Percentiles rank a stretch among this genome's conserved stretches.
phyloP scores from a whole-genome alignment of 1,139 yeast genomes.

The Yamadazyma dendronema region DNA sequence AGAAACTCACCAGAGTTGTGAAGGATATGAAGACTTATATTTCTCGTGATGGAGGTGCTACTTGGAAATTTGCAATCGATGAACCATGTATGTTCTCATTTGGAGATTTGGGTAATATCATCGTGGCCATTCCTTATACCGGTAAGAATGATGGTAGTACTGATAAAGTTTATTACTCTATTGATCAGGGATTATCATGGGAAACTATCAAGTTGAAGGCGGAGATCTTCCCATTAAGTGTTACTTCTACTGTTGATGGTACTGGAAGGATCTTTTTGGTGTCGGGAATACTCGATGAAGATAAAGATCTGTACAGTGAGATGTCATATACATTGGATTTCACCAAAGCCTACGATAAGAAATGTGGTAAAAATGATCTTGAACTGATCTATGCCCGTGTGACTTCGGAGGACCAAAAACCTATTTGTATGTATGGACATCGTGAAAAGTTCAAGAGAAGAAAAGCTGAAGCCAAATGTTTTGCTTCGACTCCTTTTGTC shows the following conservation, averaged over 20 bases:
- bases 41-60: slow-evolving; percentile 75
- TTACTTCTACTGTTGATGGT: slow-evolving; percentile 72
- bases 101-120: slow-evolving; percentile 80
- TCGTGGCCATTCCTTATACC: slow-evolving; percentile 56
- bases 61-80: slow-evolving; percentile 62
- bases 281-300: slow-evolving; percentile 40
- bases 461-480: slow-evolving; percentile 67
- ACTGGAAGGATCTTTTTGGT: slow-evolving; percentile 60
- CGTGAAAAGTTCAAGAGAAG: slow-evolving; percentile 66
- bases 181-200: slow-evolving; percentile 79
- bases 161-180: slow-evolving; percentile 51
- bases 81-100: slow-evolving; percentile 58
- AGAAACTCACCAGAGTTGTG: slow-evolving; percentile 21
- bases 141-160: slow-evolving; percentile 20
- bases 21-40: slow-evolving; percentile 49
- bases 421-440: slow-evolving; percentile 73
- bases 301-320: slow-evolving; percentile 15
- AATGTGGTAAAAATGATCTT: slow-evolving; percentile 55
- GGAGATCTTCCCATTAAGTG: slow-evolving; percentile 41
- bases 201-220: slow-evolving; percentile 46
- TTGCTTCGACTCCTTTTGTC: slow-evolving; percentile 57
- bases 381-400: slow-evolving; percentile 69
- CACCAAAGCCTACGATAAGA: slow-evolving; percentile 49
- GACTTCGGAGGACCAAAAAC: slow-evolving; percentile 41
- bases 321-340: slow-evolving; percentile 53